These are phyloP conservation scores for Clonostachys sp. DNA, from an alignment of 2,329 filamentous ascomycete species.

Conservation along the genomic window DNA sequence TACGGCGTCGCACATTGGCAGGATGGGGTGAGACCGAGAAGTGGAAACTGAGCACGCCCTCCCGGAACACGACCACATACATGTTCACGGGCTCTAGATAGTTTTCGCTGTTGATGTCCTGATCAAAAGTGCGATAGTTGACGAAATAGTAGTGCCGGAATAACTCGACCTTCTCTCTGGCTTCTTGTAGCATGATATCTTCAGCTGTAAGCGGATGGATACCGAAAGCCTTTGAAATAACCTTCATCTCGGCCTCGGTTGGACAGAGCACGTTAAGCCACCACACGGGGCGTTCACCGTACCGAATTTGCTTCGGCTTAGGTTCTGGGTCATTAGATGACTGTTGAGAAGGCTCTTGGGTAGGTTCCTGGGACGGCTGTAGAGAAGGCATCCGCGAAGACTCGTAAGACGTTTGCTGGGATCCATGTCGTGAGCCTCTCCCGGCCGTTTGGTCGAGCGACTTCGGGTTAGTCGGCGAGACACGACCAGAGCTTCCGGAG, in stretches of 20 bases:
- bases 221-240: slow-evolving; percentile 85
- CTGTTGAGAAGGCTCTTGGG: background rate
- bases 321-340: slow-evolving; percentile 3
- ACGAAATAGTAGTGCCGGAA: slow-evolving; percentile 99
- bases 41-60: slow-evolving; percentile 94
- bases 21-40: slow-evolving; percentile 95
- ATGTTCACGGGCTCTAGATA: slow-evolving; percentile 96
- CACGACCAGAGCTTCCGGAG: too few relatives aligned
- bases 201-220: slow-evolving; percentile 95
- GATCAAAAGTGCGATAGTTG: slow-evolving; percentile 96
- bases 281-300: slow-evolving; percentile 86
- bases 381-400: background rate
- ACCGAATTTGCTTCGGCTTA: slow-evolving; percentile 43
- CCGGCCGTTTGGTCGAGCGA: slow-evolving; percentile 25
- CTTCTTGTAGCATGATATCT: slow-evolving; percentile 96
- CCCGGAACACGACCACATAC: slow-evolving; percentile 94
- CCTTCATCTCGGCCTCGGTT: slow-evolving; percentile 93
- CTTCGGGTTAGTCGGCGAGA: background rate
- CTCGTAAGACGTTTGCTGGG: background rate
- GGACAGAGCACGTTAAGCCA: slow-evolving; percentile 93
- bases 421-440: slow-evolving; percentile 39
- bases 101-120: slow-evolving; percentile 82
- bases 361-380: too few relatives aligned
- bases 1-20: slow-evolving; percentile 88
- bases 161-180: slow-evolving; percentile 94